Percentiles rank a stretch among this genome's conserved stretches.
Evolutionary conservation across 495 filamentous ascomycete genomes (phyloP).

Genomic region (Aspergillus wentii): DNA sequence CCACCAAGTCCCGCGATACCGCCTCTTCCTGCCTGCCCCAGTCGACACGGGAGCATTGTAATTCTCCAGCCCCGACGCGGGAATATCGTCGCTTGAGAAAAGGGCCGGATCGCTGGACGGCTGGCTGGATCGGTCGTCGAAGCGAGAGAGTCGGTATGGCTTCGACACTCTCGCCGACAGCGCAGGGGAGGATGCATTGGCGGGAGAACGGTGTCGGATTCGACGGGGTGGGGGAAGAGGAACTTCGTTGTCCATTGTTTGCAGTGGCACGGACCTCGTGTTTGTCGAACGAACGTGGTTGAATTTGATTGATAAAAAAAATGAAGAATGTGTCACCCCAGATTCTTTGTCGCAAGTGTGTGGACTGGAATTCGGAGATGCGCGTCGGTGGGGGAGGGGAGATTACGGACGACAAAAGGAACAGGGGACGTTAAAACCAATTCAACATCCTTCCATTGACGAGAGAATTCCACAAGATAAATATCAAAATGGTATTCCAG

Average conservation of each 20-base stretch:
- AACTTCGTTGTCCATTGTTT: slow-evolving; percentile 37
- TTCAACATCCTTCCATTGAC: too few relatives aligned
- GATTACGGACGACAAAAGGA: too few relatives aligned
- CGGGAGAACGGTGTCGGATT: slow-evolving; percentile 36
- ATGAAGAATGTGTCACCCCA: too few relatives aligned
- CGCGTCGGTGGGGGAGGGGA: too few relatives aligned
- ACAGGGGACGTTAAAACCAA: too few relatives aligned
- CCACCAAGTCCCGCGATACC: slow-evolving; percentile 69
- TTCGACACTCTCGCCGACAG: slow-evolving; percentile 29
- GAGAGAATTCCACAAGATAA: too few relatives aligned
- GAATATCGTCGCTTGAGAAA: slow-evolving; percentile 76
- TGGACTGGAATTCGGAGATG: too few relatives aligned
- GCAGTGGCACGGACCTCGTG: not conserved
- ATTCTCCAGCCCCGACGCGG: slow-evolving; percentile 62
- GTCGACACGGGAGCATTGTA: slow-evolving; percentile 44
- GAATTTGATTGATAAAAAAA: slow-evolving; percentile 3
- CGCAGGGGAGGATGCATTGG: slow-evolving; percentile 8
- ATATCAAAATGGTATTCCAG: too few relatives aligned
- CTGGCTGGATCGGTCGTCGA: slow-evolving; percentile 41
- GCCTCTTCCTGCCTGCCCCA: slow-evolving; percentile 52
- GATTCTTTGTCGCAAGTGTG: too few relatives aligned
- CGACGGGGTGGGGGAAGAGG: slow-evolving; percentile 40
- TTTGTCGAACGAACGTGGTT: not conserved
- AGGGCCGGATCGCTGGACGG: slow-evolving; percentile 69
- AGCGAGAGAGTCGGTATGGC: slow-evolving; percentile 28